Evolutionary conservation across 768 basidiomycete genomes (phyloP).

Genomic region (Auricularia sp.): DNA sequence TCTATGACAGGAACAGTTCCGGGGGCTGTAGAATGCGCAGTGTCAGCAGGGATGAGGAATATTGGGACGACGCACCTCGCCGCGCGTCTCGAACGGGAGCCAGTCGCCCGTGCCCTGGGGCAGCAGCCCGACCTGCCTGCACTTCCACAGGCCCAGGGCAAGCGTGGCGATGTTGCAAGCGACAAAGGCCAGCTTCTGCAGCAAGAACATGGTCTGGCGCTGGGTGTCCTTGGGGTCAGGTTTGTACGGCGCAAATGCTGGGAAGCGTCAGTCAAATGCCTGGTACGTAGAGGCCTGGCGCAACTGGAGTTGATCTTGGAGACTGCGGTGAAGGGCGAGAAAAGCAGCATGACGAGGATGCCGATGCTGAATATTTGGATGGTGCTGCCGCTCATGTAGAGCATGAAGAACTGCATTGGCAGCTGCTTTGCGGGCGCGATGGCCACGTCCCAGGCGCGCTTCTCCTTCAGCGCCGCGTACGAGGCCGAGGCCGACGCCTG

Average conservation of each 20-base stretch:
- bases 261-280: background rate
- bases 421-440: constrained; percentile 78
- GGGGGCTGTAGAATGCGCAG: background rate
- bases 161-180: constrained; percentile 69
- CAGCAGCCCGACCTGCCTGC: constrained; percentile 81
- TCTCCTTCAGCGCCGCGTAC: constrained; percentile 60
- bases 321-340: constrained; percentile 77
- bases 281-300: constrained; percentile 15
- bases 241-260: constrained; percentile 60
- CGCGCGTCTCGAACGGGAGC: constrained; percentile 84
- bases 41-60: background rate
- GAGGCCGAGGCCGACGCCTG: constrained; percentile 34
- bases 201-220: constrained; percentile 39
- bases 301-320: constrained; percentile 67
- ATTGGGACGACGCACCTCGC: constrained; percentile 37
- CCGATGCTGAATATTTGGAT: constrained; percentile 97
- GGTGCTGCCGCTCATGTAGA: constrained; percentile 95
- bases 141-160: constrained; percentile 84
- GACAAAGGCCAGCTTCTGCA: constrained; percentile 65
- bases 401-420: constrained; percentile 97
- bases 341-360: constrained; percentile 86
- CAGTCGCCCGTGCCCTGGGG: constrained; percentile 90
- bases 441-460: constrained; percentile 80
- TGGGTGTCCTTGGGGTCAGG: constrained; percentile 36
- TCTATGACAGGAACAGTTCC: constrained; percentile 5